A percentile compares a stretch with the other conserved stretches of the same genome.
Conservation (phyloP, 352 stramenopile species). For the Sclerospora graminicola region DNA sequence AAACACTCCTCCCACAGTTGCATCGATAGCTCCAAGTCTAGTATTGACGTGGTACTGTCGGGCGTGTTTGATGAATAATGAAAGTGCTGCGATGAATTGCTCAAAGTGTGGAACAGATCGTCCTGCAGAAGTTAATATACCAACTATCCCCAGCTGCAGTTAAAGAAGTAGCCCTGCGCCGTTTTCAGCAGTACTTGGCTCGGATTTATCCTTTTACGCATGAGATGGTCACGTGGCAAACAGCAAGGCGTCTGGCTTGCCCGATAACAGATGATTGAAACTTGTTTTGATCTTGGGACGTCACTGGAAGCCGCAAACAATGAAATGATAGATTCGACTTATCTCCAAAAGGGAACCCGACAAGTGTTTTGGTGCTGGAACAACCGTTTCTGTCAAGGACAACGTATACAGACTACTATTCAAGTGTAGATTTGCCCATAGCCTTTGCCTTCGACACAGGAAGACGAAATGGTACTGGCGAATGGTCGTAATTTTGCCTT, state of each 20-base stretch:
- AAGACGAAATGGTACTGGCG: constrained; percentile 42
- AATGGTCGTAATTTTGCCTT: constrained; percentile 55
- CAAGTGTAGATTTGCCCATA: constrained; percentile 59
- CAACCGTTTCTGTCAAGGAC: constrained; percentile 42
- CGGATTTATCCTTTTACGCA: constrained; percentile 55
- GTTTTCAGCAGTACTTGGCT: constrained; percentile 49
- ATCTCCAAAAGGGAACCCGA: constrained; percentile 31
- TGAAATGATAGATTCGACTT: constrained; percentile 47
- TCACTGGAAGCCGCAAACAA: constrained; percentile 24
- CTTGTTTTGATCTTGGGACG: constrained; percentile 27
- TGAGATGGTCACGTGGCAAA: constrained; percentile 75
- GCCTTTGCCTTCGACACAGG: constrained; percentile 3
- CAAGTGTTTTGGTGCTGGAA: constrained; percentile 53
- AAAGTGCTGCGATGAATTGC: constrained; percentile 44
- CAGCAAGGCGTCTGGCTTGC: constrained; percentile 77
- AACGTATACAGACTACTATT: constrained; percentile 44
- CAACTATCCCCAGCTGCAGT: constrained; percentile 14
- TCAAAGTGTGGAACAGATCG: constrained; percentile 59
- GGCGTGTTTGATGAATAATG: constrained; percentile 73
- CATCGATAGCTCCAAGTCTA: constrained; percentile 13
- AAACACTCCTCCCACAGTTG: constrained; percentile 4
- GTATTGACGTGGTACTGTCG: constrained; percentile 48
- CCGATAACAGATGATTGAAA: constrained; percentile 21
- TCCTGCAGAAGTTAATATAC: constrained; percentile 26
- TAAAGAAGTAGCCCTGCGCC: constrained; percentile 69